Conservation (phyloP, 495 filamentous ascomycete genomes). For the Aspergillus olivimuriae region DNA sequence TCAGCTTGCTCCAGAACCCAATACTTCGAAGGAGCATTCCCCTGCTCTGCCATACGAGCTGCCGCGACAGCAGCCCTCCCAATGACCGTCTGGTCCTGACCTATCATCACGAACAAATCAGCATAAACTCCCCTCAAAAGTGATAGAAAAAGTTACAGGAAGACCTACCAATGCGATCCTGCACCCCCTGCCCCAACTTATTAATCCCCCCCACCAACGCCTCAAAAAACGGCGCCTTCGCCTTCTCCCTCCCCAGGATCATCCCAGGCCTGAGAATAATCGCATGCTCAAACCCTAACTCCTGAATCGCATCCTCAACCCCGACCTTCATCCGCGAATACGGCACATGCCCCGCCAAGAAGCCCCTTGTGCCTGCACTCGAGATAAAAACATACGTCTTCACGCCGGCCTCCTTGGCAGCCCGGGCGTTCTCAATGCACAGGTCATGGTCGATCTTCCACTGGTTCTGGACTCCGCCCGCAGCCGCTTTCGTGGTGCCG, state of each 20-base stretch:
- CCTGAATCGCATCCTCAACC: conserved; percentile 34
- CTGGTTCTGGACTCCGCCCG: conserved; percentile 42
- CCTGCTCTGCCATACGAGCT: conserved; percentile 23
- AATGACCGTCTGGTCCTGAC: conserved; percentile 28
- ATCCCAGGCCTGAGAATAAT: conserved; percentile 33
- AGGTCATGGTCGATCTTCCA: conserved; percentile 47
- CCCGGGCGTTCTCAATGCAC: conserved; percentile 39
- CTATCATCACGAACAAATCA: conserved; percentile 8
- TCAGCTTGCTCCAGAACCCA: conserved; percentile 31
- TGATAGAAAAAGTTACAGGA: too few relatives aligned
- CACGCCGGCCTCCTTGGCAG: conserved; percentile 45
- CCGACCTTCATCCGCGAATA: conserved; percentile 37
- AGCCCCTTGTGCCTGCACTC: conserved; percentile 25
- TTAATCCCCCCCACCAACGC: conserved; percentile 20
- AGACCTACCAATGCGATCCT: conserved; percentile 31
- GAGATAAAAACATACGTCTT: conserved; percentile 45
- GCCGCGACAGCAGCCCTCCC: conserved; percentile 34
- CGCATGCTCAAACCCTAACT: conserved; percentile 30
- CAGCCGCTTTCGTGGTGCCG: conserved; percentile 37
- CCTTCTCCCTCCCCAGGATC: conserved; percentile 28
- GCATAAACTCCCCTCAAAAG: too few relatives aligned
- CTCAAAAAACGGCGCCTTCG: conserved; percentile 27
- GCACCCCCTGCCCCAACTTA: conserved; percentile 20
- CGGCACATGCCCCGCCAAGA: conserved; percentile 20
- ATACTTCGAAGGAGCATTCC: conserved; percentile 29